A percentile compares a stretch with the other conserved stretches of the same genome.
These are phyloP conservation scores for Paradendryphiella salina DNA, from an alignment of 2,329 filamentous ascomycete species.

Conservation along the genomic window DNA sequence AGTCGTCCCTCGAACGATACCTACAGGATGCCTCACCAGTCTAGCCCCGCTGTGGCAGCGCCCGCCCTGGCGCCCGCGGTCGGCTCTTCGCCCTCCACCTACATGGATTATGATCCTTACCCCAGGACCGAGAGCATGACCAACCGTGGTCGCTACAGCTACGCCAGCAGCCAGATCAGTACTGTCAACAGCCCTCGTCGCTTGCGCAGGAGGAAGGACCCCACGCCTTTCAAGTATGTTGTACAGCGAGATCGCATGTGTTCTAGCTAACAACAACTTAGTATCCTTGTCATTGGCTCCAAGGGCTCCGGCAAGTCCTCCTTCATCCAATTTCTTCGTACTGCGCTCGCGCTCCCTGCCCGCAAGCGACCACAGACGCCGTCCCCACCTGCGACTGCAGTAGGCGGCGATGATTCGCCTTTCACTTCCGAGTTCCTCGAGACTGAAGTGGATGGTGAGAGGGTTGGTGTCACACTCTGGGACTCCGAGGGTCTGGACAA, in stretches of 20 bases:
- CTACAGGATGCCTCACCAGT: slow-evolving; percentile 44
- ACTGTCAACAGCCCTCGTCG: slow-evolving; percentile 90
- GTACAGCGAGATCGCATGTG: not conserved
- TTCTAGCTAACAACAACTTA: slow-evolving; percentile 47
- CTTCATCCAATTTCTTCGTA: slow-evolving; percentile 93
- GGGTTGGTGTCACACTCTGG: slow-evolving; percentile 92
- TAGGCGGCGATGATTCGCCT: slow-evolving; percentile 51
- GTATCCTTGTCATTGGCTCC: slow-evolving; percentile 87
- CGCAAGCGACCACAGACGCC: slow-evolving; percentile 66
- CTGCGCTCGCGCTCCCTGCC: slow-evolving; percentile 77
- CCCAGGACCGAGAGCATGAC: slow-evolving; percentile 92
- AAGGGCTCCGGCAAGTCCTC: slow-evolving; percentile 91
- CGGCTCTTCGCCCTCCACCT: slow-evolving; percentile 39
- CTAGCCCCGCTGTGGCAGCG: slow-evolving; percentile 42
- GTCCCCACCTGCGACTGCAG: slow-evolving; percentile 51
- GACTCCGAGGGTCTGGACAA: slow-evolving; percentile 95
- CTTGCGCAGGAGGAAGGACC: slow-evolving; percentile 90
- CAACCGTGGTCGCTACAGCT: slow-evolving; percentile 92
- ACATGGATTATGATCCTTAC: slow-evolving; percentile 72
- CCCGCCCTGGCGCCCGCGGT: slow-evolving; percentile 59
- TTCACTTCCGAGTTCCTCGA: slow-evolving; percentile 91
- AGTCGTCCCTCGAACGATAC: slow-evolving; percentile 44
- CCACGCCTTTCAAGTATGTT: slow-evolving; percentile 96
- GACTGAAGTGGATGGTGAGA: slow-evolving; percentile 89
- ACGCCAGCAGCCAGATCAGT: slow-evolving; percentile 88